Evolutionary conservation across 2,329 filamentous ascomycete genomes (phyloP).

Genomic region (Chalara sp.): DNA sequence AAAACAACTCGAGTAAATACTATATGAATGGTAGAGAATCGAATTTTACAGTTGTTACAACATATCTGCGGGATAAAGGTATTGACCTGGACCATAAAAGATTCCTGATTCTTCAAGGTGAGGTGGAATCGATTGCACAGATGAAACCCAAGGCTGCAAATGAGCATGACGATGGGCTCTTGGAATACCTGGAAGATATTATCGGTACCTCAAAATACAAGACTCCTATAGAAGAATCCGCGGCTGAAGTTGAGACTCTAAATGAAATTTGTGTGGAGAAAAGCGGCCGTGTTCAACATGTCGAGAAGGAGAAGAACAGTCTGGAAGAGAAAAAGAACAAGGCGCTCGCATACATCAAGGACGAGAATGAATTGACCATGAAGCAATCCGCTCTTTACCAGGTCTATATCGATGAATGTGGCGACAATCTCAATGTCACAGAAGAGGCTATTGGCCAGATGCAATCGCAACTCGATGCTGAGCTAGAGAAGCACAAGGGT

Average conservation of each 20-base stretch:
- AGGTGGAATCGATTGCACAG: conserved; percentile 97
- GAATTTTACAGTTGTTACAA: conserved; percentile 87
- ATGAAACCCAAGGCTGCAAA: conserved; percentile 97
- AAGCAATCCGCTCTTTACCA: conserved; percentile 94
- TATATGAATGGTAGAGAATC: conserved; percentile 89
- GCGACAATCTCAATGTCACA: conserved; percentile 81
- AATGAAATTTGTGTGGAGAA: conserved; percentile 97
- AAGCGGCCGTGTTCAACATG: conserved; percentile 89
- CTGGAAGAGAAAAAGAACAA: conserved; percentile 97
- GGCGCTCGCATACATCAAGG: conserved; percentile 78
- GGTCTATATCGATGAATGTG: conserved; percentile 80
- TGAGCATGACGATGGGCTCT: conserved; percentile 90
- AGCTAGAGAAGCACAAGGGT: conserved; percentile 87
- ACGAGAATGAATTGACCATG: conserved; percentile 85
- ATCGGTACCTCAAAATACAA: conserved; percentile 99
- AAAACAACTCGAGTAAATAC: conserved; percentile 97
- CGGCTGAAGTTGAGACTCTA: conserved; percentile 79
- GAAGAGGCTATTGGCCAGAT: conserved; percentile 88
- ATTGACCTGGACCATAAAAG: conserved; percentile 97
- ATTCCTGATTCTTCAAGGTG: conserved; percentile 93
- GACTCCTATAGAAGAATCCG: conserved; percentile 89
- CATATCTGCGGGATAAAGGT: conserved; percentile 76
- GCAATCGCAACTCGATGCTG: conserved; percentile 76
- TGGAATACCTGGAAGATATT: conserved; percentile 97
- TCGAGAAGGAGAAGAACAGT: conserved; percentile 91